Percentiles rank a stretch among this genome's conserved stretches.
Conservation (phyloP, 768 basidiomycete genomes). For the Pisolithus orientalis region DNA sequence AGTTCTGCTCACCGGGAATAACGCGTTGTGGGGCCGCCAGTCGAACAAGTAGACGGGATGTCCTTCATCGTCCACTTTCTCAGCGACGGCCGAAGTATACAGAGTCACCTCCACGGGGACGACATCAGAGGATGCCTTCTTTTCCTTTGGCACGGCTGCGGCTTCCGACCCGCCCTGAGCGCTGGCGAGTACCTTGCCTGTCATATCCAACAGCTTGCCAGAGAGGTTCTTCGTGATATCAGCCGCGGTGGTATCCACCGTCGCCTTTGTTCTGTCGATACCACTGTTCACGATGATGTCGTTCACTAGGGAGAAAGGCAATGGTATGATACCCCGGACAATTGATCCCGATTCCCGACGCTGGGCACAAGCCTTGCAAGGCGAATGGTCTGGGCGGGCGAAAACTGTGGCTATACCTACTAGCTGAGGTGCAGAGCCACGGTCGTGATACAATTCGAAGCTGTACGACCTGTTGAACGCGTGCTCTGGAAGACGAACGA, state of each 20-base stretch:
- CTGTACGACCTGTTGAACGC: constrained; percentile 18
- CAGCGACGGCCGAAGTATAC: constrained; percentile 18
- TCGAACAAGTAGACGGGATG: constrained; percentile 17
- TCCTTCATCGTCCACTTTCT: constrained; percentile 7
- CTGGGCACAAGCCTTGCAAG: constrained; percentile 19
- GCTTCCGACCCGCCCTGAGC: constrained; percentile 8
- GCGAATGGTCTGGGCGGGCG: constrained; percentile 14
- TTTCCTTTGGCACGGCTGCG: not conserved
- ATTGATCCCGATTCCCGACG: constrained; percentile 13
- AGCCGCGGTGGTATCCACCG: constrained; percentile 8
- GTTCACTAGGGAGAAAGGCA: constrained; percentile 16
- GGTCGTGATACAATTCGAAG: constrained; percentile 16
- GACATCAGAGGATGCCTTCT: constrained; percentile 5
- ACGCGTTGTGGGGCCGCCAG: constrained; percentile 12
- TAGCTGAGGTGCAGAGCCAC: constrained; percentile 1
- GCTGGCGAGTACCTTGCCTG: constrained; percentile 10
- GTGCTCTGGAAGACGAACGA: constrained; percentile 20
- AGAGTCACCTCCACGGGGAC: constrained; percentile 17
- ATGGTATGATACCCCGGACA: constrained; percentile 19
- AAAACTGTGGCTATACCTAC: constrained; percentile 21
- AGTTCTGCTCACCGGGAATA: constrained; percentile 16
- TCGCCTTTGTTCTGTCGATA: not conserved
- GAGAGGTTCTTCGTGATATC: constrained; percentile 10
- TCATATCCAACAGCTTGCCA: constrained; percentile 12
- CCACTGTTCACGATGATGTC: constrained; percentile 12